Evolutionary conservation across 192 early-diverging fungal species (phyloP).

Genomic region (Entomortierella parvispora): DNA sequence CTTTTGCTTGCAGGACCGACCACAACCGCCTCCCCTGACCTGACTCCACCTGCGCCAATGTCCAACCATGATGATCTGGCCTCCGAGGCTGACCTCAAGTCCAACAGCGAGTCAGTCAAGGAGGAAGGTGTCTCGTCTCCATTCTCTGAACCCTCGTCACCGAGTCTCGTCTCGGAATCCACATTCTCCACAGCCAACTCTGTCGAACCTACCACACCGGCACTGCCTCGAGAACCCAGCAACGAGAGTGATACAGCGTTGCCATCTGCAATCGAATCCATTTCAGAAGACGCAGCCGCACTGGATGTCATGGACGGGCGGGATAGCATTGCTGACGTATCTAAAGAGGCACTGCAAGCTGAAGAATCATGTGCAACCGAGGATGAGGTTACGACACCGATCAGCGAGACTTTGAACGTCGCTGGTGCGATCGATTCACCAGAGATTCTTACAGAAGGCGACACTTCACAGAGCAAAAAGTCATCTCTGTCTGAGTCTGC

Average conservation of each 20-base stretch:
- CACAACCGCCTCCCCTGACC: neutral
- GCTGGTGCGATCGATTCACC: neutral
- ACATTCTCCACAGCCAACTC: constrained; percentile 2
- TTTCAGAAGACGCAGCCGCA: neutral
- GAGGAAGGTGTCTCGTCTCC: neutral
- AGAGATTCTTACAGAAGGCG: too few relatives aligned
- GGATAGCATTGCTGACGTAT: too few relatives aligned
- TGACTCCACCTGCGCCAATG: neutral
- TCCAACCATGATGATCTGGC: too few relatives aligned
- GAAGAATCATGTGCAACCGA: constrained; percentile 2
- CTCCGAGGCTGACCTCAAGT: too few relatives aligned
- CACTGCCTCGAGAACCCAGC: neutral
- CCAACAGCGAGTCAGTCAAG: neutral
- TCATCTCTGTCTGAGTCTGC: neutral
- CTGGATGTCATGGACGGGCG: too few relatives aligned
- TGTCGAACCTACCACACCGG: neutral
- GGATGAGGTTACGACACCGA: constrained; percentile 11
- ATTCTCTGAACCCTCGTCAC: neutral
- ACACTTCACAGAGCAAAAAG: neutral
- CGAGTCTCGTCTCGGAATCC: neutral
- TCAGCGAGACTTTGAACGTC: neutral
- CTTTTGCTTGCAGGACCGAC: neutral
- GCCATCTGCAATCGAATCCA: neutral
- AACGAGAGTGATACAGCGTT: neutral
- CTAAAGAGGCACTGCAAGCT: neutral